phyloP scores from a whole-genome alignment of 2,329 filamentous ascomycete genomes.

The Aureobasidium mangrovei region DNA sequence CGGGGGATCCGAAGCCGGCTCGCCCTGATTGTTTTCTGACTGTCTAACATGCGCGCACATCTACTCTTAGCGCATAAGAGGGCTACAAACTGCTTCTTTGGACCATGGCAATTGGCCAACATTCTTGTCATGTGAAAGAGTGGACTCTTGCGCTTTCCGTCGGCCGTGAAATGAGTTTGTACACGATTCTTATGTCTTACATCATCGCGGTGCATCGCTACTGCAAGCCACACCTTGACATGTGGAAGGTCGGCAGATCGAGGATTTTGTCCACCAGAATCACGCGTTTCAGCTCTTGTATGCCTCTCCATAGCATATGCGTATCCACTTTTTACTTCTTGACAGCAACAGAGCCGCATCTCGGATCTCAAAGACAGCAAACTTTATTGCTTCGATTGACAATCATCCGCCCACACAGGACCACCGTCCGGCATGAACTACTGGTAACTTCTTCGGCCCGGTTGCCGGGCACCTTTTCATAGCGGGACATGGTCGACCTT shows the following conservation, averaged over 20 bases:
- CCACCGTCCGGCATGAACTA: background rate
- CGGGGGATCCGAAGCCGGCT: too few relatives aligned
- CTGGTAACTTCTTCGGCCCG: background rate
- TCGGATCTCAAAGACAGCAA: too few relatives aligned
- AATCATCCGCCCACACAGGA: background rate
- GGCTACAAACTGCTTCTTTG: too few relatives aligned
- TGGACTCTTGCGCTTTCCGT: background rate
- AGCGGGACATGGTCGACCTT: too few relatives aligned
- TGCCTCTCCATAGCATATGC: too few relatives aligned
- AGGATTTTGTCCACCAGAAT: background rate
- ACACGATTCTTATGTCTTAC: background rate
- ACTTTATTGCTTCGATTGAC: background rate
- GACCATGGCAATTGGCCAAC: too few relatives aligned
- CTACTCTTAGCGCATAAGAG: too few relatives aligned
- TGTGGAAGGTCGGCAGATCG: background rate
- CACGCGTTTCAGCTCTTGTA: background rate
- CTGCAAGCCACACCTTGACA: constrained; percentile 6
- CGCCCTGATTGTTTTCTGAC: too few relatives aligned
- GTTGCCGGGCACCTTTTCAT: background rate
- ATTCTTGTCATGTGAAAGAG: background rate
- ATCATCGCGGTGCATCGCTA: background rate
- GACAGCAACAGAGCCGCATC: too few relatives aligned
- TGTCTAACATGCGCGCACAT: too few relatives aligned
- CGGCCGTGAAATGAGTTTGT: background rate
- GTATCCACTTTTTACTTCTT: too few relatives aligned